phyloP scores from a whole-genome alignment of 371 early-diverging fungal genomes.

The Mucor racemosus region DNA sequence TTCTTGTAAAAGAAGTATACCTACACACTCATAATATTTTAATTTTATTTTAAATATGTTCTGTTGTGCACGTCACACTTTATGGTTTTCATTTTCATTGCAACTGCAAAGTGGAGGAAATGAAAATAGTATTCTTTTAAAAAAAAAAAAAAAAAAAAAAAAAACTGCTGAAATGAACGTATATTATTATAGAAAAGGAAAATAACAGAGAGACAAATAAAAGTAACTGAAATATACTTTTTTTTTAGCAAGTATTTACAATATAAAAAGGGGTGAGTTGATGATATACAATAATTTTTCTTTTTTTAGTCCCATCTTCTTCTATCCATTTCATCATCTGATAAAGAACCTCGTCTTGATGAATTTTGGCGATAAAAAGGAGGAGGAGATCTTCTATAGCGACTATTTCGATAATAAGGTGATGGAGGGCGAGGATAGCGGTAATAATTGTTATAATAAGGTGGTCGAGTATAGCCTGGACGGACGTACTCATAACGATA shows the following conservation, averaged over 20 bases:
- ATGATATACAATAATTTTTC: conserved; percentile 2
- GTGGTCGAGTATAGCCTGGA: conserved; percentile 17
- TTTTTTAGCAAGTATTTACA: neutral
- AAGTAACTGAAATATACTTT: neutral
- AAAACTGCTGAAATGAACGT: too few species aligned
- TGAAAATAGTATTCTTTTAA: too few species aligned
- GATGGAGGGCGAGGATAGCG: conserved; percentile 13
- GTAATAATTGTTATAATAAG: conserved; percentile 11
- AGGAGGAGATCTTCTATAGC: conserved; percentile 15
- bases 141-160: too few species aligned
- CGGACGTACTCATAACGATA: conserved; percentile 16
- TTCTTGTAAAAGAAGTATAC: too few species aligned
- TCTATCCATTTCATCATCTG: conserved; percentile 28
- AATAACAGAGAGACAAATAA: too few species aligned
- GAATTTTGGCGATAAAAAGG: conserved; percentile 10
- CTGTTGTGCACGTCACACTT: too few species aligned
- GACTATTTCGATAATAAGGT: conserved; percentile 16
- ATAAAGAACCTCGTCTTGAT: conserved; percentile 21
- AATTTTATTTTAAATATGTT: too few species aligned
- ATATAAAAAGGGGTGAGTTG: neutral
- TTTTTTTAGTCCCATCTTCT: conserved; percentile 20
- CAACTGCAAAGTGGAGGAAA: too few species aligned
- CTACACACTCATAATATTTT: too few species aligned
- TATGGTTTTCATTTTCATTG: neutral
- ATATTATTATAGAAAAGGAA: too few species aligned